These are phyloP conservation scores for Trebouxiophyceae sp. DNA, from an alignment of 163 green algal genomes.

Conservation along the genomic window DNA sequence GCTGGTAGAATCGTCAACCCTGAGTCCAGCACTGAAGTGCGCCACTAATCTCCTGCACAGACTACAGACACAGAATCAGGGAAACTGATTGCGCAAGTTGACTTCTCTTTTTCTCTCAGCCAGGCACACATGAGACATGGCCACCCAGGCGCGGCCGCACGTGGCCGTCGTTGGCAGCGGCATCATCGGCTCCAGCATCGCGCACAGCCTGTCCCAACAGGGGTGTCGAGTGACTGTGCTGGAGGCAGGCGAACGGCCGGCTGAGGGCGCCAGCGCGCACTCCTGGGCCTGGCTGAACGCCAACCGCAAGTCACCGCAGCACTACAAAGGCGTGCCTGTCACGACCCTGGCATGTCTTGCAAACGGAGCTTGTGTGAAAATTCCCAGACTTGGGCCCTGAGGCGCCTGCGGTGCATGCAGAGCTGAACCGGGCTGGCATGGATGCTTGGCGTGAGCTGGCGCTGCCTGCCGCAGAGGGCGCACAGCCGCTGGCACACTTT, in stretches of 20 bases:
- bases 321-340: constrained; percentile 7
- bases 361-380: not conserved
- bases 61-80: no score
- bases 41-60: no score
- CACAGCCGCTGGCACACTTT: constrained; percentile 4
- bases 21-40: no score
- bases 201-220: constrained; percentile 5
- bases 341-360: not conserved
- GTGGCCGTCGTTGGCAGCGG: constrained; percentile 8
- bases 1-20: no score
- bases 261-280: constrained; percentile 11
- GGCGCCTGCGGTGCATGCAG: not conserved
- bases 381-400: not conserved
- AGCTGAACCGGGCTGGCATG: constrained; percentile 9
- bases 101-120: no score
- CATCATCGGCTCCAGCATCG: constrained; percentile 5
- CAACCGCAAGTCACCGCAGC: constrained; percentile 9
- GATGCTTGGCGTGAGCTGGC: constrained; percentile 2
- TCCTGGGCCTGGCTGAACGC: constrained; percentile 19
- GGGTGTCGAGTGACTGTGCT: constrained; percentile 7
- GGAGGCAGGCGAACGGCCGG: not conserved
- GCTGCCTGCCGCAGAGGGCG: no score
- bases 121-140: no score
- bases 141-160: not conserved
- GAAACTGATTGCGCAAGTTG: no score